These are phyloP conservation scores for Onygena corvina DNA, from an alignment of 2,329 filamentous ascomycete genomes.

Conservation along the genomic window DNA sequence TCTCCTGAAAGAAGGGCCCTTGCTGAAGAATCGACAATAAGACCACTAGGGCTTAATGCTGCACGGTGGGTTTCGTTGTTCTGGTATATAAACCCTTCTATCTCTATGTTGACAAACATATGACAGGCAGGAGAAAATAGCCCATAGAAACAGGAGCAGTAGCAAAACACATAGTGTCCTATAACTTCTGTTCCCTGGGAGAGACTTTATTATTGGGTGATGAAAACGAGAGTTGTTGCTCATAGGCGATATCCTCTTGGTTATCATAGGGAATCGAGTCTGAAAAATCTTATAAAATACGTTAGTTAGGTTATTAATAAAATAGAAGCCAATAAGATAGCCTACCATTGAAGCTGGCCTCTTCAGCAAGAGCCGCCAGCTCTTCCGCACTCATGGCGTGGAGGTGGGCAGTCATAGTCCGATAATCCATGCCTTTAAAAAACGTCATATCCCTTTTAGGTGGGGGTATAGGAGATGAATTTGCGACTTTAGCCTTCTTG, in stretches of 20 bases:
- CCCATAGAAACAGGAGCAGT: neutral
- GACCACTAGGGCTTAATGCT: neutral
- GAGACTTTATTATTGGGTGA: neutral
- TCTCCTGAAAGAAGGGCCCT: neutral
- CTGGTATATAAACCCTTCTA: neutral
- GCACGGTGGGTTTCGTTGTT: neutral
- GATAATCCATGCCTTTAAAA: neutral
- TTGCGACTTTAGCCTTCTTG: neutral
- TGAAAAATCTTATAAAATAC: neutral
- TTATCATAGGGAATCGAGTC: constrained; percentile 2
- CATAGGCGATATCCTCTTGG: neutral
- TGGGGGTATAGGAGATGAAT: neutral
- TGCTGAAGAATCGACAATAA: neutral
- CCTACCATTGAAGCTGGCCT: neutral
- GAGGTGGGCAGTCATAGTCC: neutral
- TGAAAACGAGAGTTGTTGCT: neutral
- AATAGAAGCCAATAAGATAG: constrained; percentile 1
- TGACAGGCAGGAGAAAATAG: neutral
- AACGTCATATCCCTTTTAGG: neutral
- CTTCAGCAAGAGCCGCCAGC: neutral
- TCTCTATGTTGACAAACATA: neutral
- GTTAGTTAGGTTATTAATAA: neutral
- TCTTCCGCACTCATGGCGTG: neutral
- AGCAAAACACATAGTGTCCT: neutral
- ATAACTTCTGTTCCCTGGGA: neutral